Percentiles rank a stretch among this genome's conserved stretches.
phyloP scores from a whole-genome alignment of 192 early-diverging fungal species.

The Irineochytrium annulatum region DNA sequence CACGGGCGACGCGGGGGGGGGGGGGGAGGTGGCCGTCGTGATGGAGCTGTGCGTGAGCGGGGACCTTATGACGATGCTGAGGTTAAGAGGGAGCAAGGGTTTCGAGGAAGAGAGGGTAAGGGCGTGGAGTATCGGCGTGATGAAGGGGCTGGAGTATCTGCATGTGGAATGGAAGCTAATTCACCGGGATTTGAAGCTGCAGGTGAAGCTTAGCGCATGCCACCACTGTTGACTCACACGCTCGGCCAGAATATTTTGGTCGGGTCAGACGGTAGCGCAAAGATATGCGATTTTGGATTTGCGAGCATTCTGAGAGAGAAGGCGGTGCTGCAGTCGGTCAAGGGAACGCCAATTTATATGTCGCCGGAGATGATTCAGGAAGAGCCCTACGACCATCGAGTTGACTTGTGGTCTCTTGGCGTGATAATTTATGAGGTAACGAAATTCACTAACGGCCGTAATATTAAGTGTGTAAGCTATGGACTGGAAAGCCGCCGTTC shows the following conservation, averaged over 20 bases:
- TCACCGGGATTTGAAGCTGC: constrained; percentile 32
- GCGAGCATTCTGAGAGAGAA: constrained; percentile 11
- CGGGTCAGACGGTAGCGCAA: constrained; percentile 10
- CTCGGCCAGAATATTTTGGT: constrained; percentile 32
- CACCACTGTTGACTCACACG: neutral
- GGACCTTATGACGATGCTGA: constrained; percentile 24
- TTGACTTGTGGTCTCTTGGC: constrained; percentile 40
- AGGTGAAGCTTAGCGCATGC: neutral
- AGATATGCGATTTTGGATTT: constrained; percentile 40
- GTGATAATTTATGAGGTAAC: constrained; percentile 30
- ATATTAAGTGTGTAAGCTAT: constrained; percentile 23
- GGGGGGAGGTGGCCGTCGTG: constrained; percentile 29
- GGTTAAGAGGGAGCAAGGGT: constrained; percentile 4
- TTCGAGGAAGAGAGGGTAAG: constrained; percentile 19
- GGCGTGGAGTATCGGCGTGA: constrained; percentile 10
- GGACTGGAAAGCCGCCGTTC: constrained; percentile 29
- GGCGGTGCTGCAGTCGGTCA: constrained; percentile 25
- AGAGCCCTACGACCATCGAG: constrained; percentile 27
- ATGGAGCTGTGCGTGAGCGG: constrained; percentile 28
- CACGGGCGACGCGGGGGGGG: too few species aligned
- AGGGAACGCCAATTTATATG: constrained; percentile 43
- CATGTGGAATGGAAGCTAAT: constrained; percentile 17
- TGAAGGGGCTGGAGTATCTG: constrained; percentile 21
- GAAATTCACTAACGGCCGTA: neutral
- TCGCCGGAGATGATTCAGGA: constrained; percentile 36